Evolutionary conservation across 2,329 filamentous ascomycete species (phyloP), one percentile per base, ranked within the genome.

Genomic region (Stagonosporopsis chrysanthemi): DNA sequence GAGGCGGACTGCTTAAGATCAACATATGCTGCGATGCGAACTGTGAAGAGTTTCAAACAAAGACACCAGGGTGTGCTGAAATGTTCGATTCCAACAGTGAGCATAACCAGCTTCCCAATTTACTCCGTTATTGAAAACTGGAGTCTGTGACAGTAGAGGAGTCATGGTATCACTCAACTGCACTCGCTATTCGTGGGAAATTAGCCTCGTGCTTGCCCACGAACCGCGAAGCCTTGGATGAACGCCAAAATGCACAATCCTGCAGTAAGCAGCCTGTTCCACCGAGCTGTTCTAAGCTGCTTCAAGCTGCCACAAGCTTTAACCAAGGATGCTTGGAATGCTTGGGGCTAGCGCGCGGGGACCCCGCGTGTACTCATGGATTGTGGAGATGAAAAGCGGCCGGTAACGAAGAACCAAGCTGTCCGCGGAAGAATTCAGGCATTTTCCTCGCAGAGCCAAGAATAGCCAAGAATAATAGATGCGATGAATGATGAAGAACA

Each of bases 231-330:
- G 23, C 39, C n/a, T 23, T 31, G 44, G 31, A 22, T 23, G n/a
- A 46, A 42, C 42, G 24, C 48, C 36, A 39, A 22, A 24, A n/a
- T 77, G 77, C 71, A 78, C 15, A 28, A 44, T 33, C 28, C 51
- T 14, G 22, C 35, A 33, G 11, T 6, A 43, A 24, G 23, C 12
- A 39, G 9, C 50, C 38, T 17, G 23, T 17, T n/a, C 33, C n/a
- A 36, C 35, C 48, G 60, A 61, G 60, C 53, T 38, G 49, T 48
- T 54, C 41, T 56, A 65, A 65, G 26, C 26, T 28, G 60, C 56
- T 40, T 49, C 51, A 65, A 65, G 60, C 58, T 51, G 47, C 55
- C 55, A 45, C 58, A 65, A 65, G 62, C 62, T 60, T 65, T 55
- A n/a, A 14, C 57, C 49, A 54, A 63, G 53, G 42, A 58, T 35